Percentiles rank a stretch among this genome's conserved stretches.
phyloP scores from a whole-genome alignment of 2,329 filamentous ascomycete genomes.

The Diaporthe citriasiana region DNA sequence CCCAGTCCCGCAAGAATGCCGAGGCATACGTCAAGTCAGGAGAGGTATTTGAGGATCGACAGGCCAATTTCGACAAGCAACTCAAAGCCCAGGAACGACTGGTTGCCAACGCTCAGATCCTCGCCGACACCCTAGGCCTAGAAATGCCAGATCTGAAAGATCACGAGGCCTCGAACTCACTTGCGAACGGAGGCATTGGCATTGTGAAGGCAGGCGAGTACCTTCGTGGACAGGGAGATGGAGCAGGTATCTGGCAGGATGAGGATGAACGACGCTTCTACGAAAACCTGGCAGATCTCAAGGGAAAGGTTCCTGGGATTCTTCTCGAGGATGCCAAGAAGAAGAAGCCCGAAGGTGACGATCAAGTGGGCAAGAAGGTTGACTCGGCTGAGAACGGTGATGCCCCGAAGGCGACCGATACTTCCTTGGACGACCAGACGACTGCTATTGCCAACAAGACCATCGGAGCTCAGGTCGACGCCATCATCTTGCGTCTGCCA shows the following conservation, averaged over 20 bases:
- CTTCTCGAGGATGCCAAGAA: constrained; percentile 95
- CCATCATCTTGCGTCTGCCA: constrained; percentile 86
- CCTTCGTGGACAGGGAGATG: constrained; percentile 88
- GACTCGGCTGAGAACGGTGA: constrained; percentile 68
- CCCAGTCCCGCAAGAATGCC: constrained; percentile 92
- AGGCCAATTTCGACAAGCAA: constrained; percentile 95
- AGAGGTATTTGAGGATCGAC: constrained; percentile 97
- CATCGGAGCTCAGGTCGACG: constrained; percentile 96
- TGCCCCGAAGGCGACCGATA: constrained; percentile 63
- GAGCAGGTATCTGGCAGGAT: constrained; percentile 97
- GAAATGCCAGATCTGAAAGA: constrained; percentile 97
- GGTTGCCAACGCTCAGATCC: constrained; percentile 87
- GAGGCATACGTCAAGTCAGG: constrained; percentile 99
- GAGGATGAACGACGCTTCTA: constrained; percentile 98
- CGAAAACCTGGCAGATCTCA: constrained; percentile 94
- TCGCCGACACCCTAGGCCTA: constrained; percentile 87
- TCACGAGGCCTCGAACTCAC: constrained; percentile 77
- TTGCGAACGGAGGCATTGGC: constrained; percentile 84
- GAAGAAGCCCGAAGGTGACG: constrained; percentile 87
- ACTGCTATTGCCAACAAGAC: constrained; percentile 98
- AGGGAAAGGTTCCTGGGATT: constrained; percentile 94
- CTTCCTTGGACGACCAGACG: constrained; percentile 83
- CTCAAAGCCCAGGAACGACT: constrained; percentile 93
- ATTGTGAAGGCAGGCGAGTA: constrained; percentile 96
- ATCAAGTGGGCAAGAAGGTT: constrained; percentile 83